phyloP scores from a whole-genome alignment of 2,329 filamentous ascomycete genomes.

The Alternaria solani region DNA sequence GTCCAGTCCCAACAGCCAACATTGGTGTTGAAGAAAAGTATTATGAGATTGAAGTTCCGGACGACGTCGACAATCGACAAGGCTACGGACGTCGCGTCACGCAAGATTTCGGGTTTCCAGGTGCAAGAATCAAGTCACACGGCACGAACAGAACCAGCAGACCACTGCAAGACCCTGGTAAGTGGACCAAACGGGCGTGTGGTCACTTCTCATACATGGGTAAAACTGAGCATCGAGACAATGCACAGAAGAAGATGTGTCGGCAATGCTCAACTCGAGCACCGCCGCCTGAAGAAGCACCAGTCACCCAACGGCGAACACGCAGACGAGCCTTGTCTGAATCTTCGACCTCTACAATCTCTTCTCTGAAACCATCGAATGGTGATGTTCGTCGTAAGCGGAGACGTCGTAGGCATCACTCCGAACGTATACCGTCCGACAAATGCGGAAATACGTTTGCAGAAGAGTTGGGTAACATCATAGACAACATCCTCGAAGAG shows the following conservation, averaged over 20 bases:
- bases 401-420: slow-evolving; percentile 22
- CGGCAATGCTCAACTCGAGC: slow-evolving; percentile 31
- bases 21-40: slow-evolving; percentile 27
- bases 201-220: slow-evolving; percentile 38
- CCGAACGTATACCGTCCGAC: slow-evolving; percentile 25
- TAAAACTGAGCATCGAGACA: slow-evolving; percentile 21
- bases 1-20: slow-evolving; percentile 12
- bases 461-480: slow-evolving; percentile 48
- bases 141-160: slow-evolving; percentile 18
- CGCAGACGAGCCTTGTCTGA: slow-evolving; percentile 22
- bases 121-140: slow-evolving; percentile 38
- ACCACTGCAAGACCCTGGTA: slow-evolving; percentile 30
- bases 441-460: slow-evolving; percentile 39
- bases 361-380: slow-evolving; percentile 11
- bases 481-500: slow-evolving; percentile 54
- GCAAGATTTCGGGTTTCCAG: slow-evolving; percentile 46
- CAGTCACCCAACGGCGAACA: slow-evolving; percentile 7
- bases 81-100: slow-evolving; percentile 45
- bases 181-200: slow-evolving; percentile 40
- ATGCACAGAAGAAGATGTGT: slow-evolving; percentile 27
- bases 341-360: slow-evolving; percentile 22
- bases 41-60: slow-evolving; percentile 27
- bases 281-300: slow-evolving; percentile 1
- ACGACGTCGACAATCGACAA: slow-evolving; percentile 39
- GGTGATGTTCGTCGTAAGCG: background rate